Evolutionary conservation across 805 yeast genomes (phyloP).

Genomic region (Wickerhamiella spandovensis): DNA sequence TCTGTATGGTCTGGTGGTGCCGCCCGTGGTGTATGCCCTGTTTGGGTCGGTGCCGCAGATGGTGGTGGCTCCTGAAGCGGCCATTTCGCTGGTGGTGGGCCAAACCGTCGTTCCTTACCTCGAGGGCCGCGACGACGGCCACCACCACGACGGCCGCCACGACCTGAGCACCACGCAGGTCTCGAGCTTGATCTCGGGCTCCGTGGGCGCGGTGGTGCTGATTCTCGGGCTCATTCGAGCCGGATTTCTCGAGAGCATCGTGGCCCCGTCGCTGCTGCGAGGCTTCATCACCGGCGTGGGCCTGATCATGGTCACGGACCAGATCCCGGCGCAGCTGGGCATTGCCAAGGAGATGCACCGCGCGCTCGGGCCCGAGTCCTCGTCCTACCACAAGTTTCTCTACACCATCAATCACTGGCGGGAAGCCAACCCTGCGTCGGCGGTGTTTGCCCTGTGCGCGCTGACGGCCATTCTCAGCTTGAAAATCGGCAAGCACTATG

Average conservation of each 20-base stretch:
- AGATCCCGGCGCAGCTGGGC: conserved; percentile 62
- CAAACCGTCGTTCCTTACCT: conserved; percentile 52
- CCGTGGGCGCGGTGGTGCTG: conserved; percentile 60
- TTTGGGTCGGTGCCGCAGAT: conserved; percentile 79
- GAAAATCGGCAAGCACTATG: conserved; percentile 30
- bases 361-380: conserved; percentile 36
- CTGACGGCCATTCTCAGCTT: conserved; percentile 34
- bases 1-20: conserved; percentile 57
- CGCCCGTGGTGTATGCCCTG: conserved; percentile 64
- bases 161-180: conserved; percentile 37
- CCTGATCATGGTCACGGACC: conserved; percentile 64
- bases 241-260: conserved; percentile 72
- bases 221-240: conserved; percentile 69
- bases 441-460: conserved; percentile 42
- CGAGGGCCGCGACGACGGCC: conserved; percentile 28
- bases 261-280: conserved; percentile 60
- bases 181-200: conserved; percentile 54
- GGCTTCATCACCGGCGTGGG: conserved; percentile 87
- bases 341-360: conserved; percentile 32
- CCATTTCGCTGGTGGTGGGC: conserved; percentile 71
- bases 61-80: conserved; percentile 89
- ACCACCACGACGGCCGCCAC: conserved; percentile 7
- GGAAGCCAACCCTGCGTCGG: conserved; percentile 43
- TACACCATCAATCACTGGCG: conserved; percentile 41
- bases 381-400: conserved; percentile 55